phyloP scores from a whole-genome alignment of 2,329 filamentous ascomycete species.

The Fusarium sp. region DNA sequence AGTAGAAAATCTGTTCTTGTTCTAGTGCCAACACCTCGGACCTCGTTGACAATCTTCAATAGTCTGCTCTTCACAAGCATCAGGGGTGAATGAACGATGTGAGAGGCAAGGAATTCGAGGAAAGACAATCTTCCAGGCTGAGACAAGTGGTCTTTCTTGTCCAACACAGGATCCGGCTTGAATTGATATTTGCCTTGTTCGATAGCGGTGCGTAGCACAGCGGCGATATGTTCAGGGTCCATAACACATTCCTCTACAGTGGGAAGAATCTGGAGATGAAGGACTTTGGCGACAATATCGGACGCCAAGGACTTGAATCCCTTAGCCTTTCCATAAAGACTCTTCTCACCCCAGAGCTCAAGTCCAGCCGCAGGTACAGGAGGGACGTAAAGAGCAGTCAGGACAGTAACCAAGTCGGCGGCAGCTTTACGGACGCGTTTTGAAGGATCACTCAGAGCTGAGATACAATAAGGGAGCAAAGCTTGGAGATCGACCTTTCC shows the following conservation, averaged over 20 bases:
- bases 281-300: slow-evolving; percentile 69
- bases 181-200: slow-evolving; percentile 56
- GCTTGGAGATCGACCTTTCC: slow-evolving; percentile 76
- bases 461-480: slow-evolving; percentile 83
- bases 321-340: slow-evolving; percentile 71
- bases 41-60: slow-evolving; percentile 76
- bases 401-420: slow-evolving; percentile 70
- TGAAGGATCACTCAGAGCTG: slow-evolving; percentile 79
- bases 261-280: slow-evolving; percentile 77
- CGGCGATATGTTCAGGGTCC: slow-evolving; percentile 77
- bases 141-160: slow-evolving; percentile 67
- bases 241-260: slow-evolving; percentile 87
- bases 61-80: slow-evolving; percentile 77
- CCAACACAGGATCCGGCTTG: slow-evolving; percentile 53
- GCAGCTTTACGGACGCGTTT: slow-evolving; percentile 82
- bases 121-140: slow-evolving; percentile 73
- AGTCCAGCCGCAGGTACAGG: slow-evolving; percentile 54
- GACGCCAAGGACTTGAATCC: slow-evolving; percentile 68
- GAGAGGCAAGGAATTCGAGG: slow-evolving; percentile 78
- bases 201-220: slow-evolving; percentile 63
- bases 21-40: slow-evolving; percentile 76
- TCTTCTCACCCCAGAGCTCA: slow-evolving; percentile 69
- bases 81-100: slow-evolving; percentile 76
- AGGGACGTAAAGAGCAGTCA: slow-evolving; percentile 63
- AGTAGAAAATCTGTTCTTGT: slow-evolving; percentile 80